Evolutionary conservation across 257 asterid genomes (phyloP).

Genomic region (Knoxia roxburghii): DNA sequence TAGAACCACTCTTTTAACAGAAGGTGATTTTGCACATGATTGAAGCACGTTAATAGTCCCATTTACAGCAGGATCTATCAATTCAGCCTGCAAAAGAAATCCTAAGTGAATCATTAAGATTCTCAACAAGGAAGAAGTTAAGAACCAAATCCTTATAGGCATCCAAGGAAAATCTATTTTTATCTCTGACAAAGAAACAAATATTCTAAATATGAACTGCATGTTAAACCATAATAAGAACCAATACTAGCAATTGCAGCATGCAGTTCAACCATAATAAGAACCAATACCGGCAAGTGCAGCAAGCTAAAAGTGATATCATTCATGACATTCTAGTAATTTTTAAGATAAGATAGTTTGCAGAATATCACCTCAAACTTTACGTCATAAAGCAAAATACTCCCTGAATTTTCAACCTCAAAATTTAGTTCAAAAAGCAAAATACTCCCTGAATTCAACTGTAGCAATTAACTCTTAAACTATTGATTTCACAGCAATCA

Average conservation of each 20-base stretch:
- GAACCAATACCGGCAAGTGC: neutral
- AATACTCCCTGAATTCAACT: too few species aligned
- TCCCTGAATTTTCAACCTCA: too few species aligned
- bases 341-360: too few species aligned
- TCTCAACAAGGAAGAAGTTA: neutral
- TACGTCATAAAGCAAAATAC: too few species aligned
- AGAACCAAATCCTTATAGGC: neutral
- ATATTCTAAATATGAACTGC: neutral
- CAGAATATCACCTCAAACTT: too few species aligned
- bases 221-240: too few species aligned
- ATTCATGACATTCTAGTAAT: neutral
- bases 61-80: slow-evolving; percentile 77
- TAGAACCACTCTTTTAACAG: slow-evolving; percentile 58
- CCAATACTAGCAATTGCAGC: neutral
- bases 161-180: neutral
- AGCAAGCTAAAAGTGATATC: neutral
- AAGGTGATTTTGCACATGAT: slow-evolving; percentile 59
- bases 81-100: slow-evolving; percentile 41
- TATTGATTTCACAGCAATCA: too few species aligned
- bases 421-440: too few species aligned
- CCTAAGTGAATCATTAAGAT: neutral
- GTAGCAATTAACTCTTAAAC: too few species aligned
- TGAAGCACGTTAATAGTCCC: slow-evolving; percentile 79
- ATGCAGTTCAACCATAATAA: too few species aligned
- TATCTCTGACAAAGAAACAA: neutral